Conservation (phyloP, 2,329 filamentous ascomycete genomes). For the Colletotrichum sp. region DNA sequence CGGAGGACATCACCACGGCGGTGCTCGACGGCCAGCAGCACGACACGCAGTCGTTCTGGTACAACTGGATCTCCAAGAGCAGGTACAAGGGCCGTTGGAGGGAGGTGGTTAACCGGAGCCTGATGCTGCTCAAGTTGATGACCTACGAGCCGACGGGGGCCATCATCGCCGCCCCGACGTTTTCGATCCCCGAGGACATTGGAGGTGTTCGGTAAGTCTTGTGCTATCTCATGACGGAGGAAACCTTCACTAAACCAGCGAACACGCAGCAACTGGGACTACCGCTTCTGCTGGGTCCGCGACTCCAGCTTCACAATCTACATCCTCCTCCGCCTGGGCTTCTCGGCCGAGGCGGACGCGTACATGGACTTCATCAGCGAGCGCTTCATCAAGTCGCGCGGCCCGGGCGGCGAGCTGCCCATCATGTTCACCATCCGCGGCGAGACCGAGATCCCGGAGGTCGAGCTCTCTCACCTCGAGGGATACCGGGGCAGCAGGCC, state of each 20-base stretch:
- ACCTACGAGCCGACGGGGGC: constrained; percentile 81
- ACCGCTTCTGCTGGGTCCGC: constrained; percentile 79
- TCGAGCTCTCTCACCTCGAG: constrained; percentile 71
- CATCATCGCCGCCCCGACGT: constrained; percentile 78
- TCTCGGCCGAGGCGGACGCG: constrained; percentile 75
- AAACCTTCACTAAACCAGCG: neutral
- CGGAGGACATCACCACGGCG: constrained; percentile 60
- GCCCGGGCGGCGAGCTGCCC: constrained; percentile 66
- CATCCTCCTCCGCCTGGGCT: constrained; percentile 77
- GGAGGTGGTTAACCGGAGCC: constrained; percentile 72
- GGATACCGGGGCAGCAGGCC: constrained; percentile 75
- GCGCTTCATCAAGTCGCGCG: constrained; percentile 67
- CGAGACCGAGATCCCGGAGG: constrained; percentile 75
- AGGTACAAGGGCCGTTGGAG: constrained; percentile 75
- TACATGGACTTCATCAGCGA: constrained; percentile 82
- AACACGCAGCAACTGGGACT: constrained; percentile 66
- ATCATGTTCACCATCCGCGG: constrained; percentile 85
- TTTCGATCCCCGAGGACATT: constrained; percentile 77
- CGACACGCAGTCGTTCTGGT: constrained; percentile 75
- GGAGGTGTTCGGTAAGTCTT: constrained; percentile 58
- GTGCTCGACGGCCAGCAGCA: constrained; percentile 68
- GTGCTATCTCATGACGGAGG: rapidly evolving
- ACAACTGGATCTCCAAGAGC: constrained; percentile 73
- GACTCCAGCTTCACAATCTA: constrained; percentile 82
- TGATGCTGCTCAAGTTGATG: constrained; percentile 77